Evolutionary conservation across 768 basidiomycete genomes (phyloP).

Genomic region (Serendipita vermifera): DNA sequence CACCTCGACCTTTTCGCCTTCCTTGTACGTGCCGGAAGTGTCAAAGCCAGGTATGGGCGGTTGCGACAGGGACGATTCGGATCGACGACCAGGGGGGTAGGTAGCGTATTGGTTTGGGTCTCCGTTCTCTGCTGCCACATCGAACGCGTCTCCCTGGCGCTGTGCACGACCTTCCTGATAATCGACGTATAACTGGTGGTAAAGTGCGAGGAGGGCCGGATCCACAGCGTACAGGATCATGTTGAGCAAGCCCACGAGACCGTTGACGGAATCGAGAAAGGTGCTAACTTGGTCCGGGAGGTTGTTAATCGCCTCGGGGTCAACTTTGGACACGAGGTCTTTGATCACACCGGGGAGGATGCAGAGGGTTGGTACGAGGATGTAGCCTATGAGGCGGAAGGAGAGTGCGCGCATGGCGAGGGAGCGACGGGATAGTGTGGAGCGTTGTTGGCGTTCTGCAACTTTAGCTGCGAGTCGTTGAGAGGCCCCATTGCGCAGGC

Average conservation of each 20-base stretch:
- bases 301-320: neutral
- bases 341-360: slow-evolving; percentile 8
- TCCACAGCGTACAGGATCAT: neutral
- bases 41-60: neutral
- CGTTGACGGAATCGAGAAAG: neutral
- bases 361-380: slow-evolving; percentile 10
- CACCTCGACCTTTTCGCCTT: neutral
- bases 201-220: neutral
- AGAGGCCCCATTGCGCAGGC: neutral
- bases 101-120: neutral
- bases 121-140: neutral
- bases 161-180: neutral
- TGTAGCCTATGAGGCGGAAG: slow-evolving; percentile 10
- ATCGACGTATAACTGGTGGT: too few species aligned
- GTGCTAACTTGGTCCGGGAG: neutral
- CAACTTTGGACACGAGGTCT: slow-evolving; percentile 9
- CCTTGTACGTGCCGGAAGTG: neutral
- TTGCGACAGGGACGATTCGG: neutral
- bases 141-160: neutral
- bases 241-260: slow-evolving; percentile 7
- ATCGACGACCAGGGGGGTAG: neutral
- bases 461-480: neutral
- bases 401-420: slow-evolving; percentile 10
- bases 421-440: slow-evolving; percentile 1
- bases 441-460: neutral